These are phyloP conservation scores for Nigrograna mackinnonii DNA, from an alignment of 2,329 filamentous ascomycete genomes.

Conservation along the genomic window DNA sequence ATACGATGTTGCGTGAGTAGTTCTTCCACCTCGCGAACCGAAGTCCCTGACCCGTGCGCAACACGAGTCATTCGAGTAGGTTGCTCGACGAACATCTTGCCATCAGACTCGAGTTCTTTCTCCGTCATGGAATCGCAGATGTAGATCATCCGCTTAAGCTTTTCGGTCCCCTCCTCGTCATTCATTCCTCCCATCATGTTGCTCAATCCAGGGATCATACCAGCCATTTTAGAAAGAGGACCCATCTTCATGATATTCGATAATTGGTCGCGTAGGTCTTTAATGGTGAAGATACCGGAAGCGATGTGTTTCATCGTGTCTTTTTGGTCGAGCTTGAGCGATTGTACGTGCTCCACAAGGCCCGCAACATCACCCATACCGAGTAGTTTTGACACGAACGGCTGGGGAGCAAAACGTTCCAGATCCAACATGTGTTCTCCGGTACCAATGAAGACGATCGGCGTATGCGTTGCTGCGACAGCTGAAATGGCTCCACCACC, in stretches of 20 bases:
- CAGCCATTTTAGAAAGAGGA: conserved; percentile 92
- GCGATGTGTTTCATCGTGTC: conserved; percentile 99
- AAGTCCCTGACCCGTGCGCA: conserved; percentile 86
- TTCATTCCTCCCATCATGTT: conserved; percentile 96
- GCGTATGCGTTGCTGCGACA: conserved; percentile 92
- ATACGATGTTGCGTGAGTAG: conserved; percentile 96
- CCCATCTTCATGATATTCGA: conserved; percentile 99
- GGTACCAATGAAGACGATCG: conserved; percentile 97
- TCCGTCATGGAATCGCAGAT: conserved; percentile 98
- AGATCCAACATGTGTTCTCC: conserved; percentile 97
- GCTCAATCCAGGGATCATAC: conserved; percentile 96
- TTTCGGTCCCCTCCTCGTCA: conserved; percentile 91
- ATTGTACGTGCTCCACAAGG: conserved; percentile 94
- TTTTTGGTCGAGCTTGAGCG: conserved; percentile 93
- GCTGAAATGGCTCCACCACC: conserved; percentile 97
- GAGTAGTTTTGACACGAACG: conserved; percentile 90
- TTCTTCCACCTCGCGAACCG: conserved; percentile 91
- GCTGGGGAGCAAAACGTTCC: conserved; percentile 88
- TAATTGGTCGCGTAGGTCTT: conserved; percentile 92
- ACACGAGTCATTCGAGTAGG: conserved; percentile 92
- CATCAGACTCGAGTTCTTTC: conserved; percentile 93
- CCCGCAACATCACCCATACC: conserved; percentile 98
- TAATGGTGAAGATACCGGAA: conserved; percentile 93
- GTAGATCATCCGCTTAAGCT: conserved; percentile 98
- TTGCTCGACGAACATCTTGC: conserved; percentile 91